Conservation (phyloP, 345 rosid genomes). For the Hevea brasiliensis region DNA sequence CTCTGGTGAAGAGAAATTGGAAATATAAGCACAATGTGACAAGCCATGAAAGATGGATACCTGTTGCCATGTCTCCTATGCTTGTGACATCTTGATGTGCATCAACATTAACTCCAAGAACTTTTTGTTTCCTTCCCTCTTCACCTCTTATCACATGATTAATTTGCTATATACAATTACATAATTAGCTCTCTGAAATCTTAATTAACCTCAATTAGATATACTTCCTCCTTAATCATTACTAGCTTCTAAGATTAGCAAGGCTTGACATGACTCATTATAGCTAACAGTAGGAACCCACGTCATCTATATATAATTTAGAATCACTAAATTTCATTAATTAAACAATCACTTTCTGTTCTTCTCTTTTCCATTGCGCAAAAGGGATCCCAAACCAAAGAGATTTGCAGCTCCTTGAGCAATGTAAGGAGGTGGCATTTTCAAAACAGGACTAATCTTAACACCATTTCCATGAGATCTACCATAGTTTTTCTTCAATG, state of each 20-base stretch:
- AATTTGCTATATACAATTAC: neutral
- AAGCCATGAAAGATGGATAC: constrained; percentile 34
- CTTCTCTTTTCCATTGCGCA: constrained; percentile 56
- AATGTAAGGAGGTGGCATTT: constrained; percentile 59
- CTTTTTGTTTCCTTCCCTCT: neutral
- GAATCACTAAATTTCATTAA: neutral
- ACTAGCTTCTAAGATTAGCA: too few relatives aligned
- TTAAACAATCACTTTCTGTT: constrained; percentile 33
- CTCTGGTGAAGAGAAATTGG: neutral
- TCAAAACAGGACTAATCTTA: constrained; percentile 57
- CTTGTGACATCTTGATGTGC: constrained; percentile 18
- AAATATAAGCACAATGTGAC: constrained; percentile 21
- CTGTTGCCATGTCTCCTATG: constrained; percentile 34
- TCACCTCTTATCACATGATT: neutral
- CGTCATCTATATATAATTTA: too few relatives aligned
- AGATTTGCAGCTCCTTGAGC: constrained; percentile 46
- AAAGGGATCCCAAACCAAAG: constrained; percentile 60
- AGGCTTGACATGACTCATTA: too few relatives aligned
- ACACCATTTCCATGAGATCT: constrained; percentile 45
- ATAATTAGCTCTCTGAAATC: neutral
- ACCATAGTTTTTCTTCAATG: constrained; percentile 41
- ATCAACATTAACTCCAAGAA: neutral
- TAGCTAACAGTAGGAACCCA: neutral
- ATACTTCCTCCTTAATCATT: too few relatives aligned
- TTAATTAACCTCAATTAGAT: too few relatives aligned